A percentile compares a stretch with the other conserved stretches of the same genome.
phyloP scores from a whole-genome alignment of 345 rosid species.

The Fremontodendron californicum region DNA sequence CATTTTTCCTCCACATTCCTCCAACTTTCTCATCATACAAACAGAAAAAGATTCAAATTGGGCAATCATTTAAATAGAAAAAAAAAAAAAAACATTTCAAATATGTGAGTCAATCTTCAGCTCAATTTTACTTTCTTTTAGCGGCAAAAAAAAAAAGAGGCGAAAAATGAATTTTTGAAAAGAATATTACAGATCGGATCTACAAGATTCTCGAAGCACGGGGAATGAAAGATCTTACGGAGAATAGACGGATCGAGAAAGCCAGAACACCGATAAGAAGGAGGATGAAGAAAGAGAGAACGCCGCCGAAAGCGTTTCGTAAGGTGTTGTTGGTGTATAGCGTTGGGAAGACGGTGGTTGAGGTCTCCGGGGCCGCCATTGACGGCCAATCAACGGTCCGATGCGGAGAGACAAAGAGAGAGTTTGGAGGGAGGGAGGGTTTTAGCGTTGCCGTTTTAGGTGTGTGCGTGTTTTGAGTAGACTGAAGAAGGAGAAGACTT shows the following conservation, averaged over 20 bases:
- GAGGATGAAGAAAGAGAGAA: slow-evolving; percentile 75
- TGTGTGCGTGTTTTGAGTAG: background rate
- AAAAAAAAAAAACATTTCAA: background rate
- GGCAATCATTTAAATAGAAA: background rate
- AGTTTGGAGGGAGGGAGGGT: background rate
- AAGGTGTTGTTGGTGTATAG: slow-evolving; percentile 32
- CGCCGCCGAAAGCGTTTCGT: slow-evolving; percentile 76
- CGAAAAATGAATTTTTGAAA: background rate
- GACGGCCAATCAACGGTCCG: slow-evolving; percentile 34
- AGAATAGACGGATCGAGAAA: slow-evolving; percentile 98
- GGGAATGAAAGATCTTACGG: slow-evolving; percentile 47
- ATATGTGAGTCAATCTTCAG: background rate
- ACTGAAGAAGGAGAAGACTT: slow-evolving; percentile 20
- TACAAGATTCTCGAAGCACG: slow-evolving; percentile 2
- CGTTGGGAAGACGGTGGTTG: slow-evolving; percentile 3
- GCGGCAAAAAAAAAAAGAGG: background rate
- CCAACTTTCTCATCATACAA: background rate
- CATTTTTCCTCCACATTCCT: background rate
- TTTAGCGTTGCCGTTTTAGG: background rate
- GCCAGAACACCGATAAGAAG: slow-evolving; percentile 89
- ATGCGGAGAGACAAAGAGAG: slow-evolving; percentile 1
- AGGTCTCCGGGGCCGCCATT: slow-evolving; percentile 61
- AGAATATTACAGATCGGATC: slow-evolving; percentile 34
- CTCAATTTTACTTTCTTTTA: background rate
- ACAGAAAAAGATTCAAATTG: background rate